Evolutionary conservation across 345 rosid species (phyloP).

Genomic region (Brassica carinata): DNA sequence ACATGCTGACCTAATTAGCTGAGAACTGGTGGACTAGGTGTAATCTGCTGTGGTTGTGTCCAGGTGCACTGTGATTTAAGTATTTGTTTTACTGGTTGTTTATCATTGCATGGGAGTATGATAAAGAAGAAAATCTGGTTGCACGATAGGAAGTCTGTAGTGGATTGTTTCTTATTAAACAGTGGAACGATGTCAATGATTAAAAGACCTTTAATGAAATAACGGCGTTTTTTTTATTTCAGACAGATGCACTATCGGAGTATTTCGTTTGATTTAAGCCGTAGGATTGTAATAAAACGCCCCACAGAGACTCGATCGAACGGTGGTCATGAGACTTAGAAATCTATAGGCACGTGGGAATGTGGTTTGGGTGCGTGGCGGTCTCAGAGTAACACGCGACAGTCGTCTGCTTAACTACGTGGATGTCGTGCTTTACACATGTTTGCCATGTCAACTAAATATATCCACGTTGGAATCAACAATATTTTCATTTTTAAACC

Average conservation of each 20-base stretch:
- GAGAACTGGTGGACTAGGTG: neutral
- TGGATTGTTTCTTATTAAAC: neutral
- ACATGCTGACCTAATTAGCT: constrained; percentile 15
- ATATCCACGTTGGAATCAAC: constrained; percentile 7
- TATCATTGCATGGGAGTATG: neutral
- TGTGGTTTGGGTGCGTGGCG: constrained; percentile 25
- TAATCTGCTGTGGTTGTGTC: constrained; percentile 2
- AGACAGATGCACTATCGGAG: neutral
- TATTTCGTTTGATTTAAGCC: neutral
- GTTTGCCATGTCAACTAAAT: constrained; percentile 26
- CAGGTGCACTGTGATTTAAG: neutral
- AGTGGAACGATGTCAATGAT: constrained; percentile 17
- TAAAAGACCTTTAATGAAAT: constrained; percentile 26
- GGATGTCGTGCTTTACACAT: constrained; percentile 32
- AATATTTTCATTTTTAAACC: neutral
- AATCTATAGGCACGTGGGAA: constrained; percentile 28
- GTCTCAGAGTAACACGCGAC: constrained; percentile 32
- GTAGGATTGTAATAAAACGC: constrained; percentile 6
- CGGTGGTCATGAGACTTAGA: neutral
- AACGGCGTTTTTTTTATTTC: constrained; percentile 14
- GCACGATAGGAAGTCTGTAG: neutral
- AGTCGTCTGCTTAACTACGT: constrained; percentile 24
- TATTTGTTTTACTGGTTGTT: neutral
- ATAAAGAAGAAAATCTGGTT: neutral
- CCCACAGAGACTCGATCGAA: neutral